A percentile compares a stretch with the other conserved stretches of the same genome.
Conservation (phyloP, 2,329 filamentous ascomycete species). For the Xylaria sp. region DNA sequence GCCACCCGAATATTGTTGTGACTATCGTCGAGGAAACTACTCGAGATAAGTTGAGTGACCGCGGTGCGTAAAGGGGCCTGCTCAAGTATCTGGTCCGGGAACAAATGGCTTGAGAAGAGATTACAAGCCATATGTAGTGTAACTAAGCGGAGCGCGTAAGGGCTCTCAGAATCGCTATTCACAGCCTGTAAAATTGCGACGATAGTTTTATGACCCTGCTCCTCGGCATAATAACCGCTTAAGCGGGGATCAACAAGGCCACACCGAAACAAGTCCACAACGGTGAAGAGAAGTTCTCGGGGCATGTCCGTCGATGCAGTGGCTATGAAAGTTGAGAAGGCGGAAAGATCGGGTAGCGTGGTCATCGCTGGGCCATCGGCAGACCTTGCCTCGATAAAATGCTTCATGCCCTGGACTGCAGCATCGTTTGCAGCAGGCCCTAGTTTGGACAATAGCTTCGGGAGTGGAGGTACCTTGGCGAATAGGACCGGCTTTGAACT, state of each 20-base stretch:
- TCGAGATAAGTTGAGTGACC: constrained; percentile 76
- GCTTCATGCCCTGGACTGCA: constrained; percentile 71
- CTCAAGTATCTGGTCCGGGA: constrained; percentile 70
- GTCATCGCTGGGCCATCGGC: constrained; percentile 71
- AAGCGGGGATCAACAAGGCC: constrained; percentile 81
- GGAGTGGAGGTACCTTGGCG: constrained; percentile 81
- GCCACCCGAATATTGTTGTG: constrained; percentile 82
- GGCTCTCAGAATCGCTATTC: constrained; percentile 67
- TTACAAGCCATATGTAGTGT: constrained; percentile 87
- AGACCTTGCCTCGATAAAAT: constrained; percentile 75
- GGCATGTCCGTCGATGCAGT: constrained; percentile 67
- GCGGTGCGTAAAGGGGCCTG: constrained; percentile 63
- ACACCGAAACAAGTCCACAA: constrained; percentile 86
- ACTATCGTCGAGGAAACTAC: constrained; percentile 80
- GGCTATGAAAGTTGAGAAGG: constrained; percentile 71
- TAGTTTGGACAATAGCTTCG: constrained; percentile 84
- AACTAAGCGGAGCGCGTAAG: constrained; percentile 86
- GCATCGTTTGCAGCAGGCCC: constrained; percentile 66
- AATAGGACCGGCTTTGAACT: constrained; percentile 77
- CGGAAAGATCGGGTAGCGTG: constrained; percentile 75
- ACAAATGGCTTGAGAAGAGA: constrained; percentile 80
- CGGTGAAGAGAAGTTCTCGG: constrained; percentile 75
- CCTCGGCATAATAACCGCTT: constrained; percentile 84
- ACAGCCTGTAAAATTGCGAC: constrained; percentile 70
- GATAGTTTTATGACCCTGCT: constrained; percentile 72